Base-by-base conservation (phyloP, 352 stramenopile genomes). In the Pythium dissimile region DNA sequence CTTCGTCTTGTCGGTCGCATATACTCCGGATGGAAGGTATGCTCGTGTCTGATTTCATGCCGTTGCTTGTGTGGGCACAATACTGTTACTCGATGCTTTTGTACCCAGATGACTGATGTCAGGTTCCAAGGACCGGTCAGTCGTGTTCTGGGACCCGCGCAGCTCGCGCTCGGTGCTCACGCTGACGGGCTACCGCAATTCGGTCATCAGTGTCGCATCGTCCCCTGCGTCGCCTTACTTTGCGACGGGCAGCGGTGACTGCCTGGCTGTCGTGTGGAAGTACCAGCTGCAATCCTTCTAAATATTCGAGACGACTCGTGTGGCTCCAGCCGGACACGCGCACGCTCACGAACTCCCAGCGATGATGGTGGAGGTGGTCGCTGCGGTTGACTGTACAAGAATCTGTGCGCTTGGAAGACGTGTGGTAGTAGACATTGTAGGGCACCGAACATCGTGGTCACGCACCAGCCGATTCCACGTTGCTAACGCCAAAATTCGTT, bases 221-320 rank as follows among this genome's bases (percentile, higher is more conserved):
- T 94, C 84, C n/a, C 84, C 82, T 30, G 67, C 76, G 43, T 90
- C 82, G 38, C 82, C 84, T 20, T 92, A 92, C 74, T 94, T 94
- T 59, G 84, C 82, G 42, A 94, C 84, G 26, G 84, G 82, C 41
- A 92, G 81, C 46, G 82, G 84, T 11, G 84, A 94, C 64, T 92
- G 80, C 67, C 88, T 91, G 70, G 80, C 82, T 45, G 84, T 90
- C 26, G 74, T 92, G 58, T 94, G 84, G 84, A 94, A 94, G 54
- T 94, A 92, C 74, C 78, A 89, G 66, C 87, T 72, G 67, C 78
- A 92, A 72, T 84, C 80, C 60, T 89, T 94, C 84, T 94, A 94
- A 88, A 72, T 71, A 80, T 82, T 80, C 72, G 54, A 67, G 30
- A 39, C 52, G 34, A 39, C 46, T n/a, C n/a, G n/a, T n/a, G n/a